Conservation (phyloP, 2,329 filamentous ascomycete genomes). For the Teratosphaeria epicoccoides region DNA sequence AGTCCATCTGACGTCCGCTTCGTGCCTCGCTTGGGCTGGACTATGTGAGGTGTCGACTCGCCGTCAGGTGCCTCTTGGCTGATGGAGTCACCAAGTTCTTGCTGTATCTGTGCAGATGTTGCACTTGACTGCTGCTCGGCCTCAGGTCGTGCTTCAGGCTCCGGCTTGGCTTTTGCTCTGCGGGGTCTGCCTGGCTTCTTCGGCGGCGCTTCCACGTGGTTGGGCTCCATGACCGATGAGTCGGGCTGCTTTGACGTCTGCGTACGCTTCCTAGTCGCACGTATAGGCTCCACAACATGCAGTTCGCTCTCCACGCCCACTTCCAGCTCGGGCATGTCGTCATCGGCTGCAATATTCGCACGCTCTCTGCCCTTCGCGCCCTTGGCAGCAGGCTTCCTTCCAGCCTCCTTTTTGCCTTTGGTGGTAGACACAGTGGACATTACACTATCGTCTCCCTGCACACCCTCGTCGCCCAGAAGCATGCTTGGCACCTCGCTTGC, state of each 20-base stretch:
- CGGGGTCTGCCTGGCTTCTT: slow-evolving; percentile 21
- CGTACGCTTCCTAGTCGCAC: slow-evolving; percentile 11
- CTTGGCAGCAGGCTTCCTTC: slow-evolving; percentile 38
- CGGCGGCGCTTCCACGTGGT: slow-evolving; percentile 13
- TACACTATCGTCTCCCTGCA: slow-evolving; percentile 46
- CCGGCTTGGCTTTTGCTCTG: slow-evolving; percentile 22
- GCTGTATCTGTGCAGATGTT: slow-evolving; percentile 21
- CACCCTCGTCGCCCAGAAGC: slow-evolving; percentile 8
- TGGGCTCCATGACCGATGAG: slow-evolving; percentile 20
- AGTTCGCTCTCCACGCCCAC: neutral
- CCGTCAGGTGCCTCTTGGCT: slow-evolving; percentile 12
- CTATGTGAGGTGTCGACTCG: slow-evolving; percentile 16
- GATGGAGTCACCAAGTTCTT: slow-evolving; percentile 24
- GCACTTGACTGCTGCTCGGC: slow-evolving; percentile 13
- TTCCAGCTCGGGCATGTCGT: slow-evolving; percentile 3
- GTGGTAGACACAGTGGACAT: slow-evolving; percentile 36
- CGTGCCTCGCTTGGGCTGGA: slow-evolving; percentile 20
- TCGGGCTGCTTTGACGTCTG: slow-evolving; percentile 19
- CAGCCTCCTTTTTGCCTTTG: slow-evolving; percentile 25
- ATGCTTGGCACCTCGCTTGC: slow-evolving; percentile 7
- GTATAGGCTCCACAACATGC: slow-evolving; percentile 2
- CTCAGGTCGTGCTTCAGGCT: slow-evolving; percentile 12
- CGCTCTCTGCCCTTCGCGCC: slow-evolving; percentile 29
- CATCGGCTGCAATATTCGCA: slow-evolving; percentile 5
- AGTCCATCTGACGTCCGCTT: slow-evolving; percentile 31